Evolutionary conservation across 306 rosid species (phyloP).

Genomic region (Acacia crassicarpa): DNA sequence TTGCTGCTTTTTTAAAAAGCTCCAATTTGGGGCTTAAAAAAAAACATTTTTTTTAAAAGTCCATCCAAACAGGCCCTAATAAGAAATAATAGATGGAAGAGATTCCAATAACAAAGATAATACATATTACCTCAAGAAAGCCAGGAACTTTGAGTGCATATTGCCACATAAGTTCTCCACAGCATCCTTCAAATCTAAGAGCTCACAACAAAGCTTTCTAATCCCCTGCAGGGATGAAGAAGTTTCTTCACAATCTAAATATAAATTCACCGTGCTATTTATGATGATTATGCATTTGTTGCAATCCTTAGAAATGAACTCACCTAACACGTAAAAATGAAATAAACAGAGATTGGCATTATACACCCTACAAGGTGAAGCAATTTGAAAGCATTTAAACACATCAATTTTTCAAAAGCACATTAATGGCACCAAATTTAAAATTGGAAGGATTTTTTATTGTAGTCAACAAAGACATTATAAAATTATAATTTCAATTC

Average conservation of each 20-base stretch:
- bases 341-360: neutral
- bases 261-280: neutral
- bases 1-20: too few relatives aligned
- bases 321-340: conserved; percentile 5
- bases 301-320: conserved; percentile 16
- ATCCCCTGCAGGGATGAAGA: conserved; percentile 67
- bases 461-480: neutral
- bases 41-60: too few relatives aligned
- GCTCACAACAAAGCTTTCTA: conserved; percentile 93
- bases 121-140: conserved; percentile 75
- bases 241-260: conserved; percentile 23
- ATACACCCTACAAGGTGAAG: neutral
- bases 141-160: conserved; percentile 84
- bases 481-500: neutral
- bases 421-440: neutral
- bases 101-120: conserved; percentile 16
- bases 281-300: conserved; percentile 11
- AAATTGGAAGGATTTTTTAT: neutral
- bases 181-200: conserved; percentile 87
- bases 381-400: neutral
- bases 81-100: conserved; percentile 12
- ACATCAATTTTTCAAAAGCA: neutral
- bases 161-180: conserved; percentile 96
- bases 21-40: too few relatives aligned
- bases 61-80: too few relatives aligned